Percentiles rank a stretch among this genome's conserved stretches.
Conservation (phyloP, 495 filamentous ascomycete species). For the Aspergillus egyptiacus region DNA sequence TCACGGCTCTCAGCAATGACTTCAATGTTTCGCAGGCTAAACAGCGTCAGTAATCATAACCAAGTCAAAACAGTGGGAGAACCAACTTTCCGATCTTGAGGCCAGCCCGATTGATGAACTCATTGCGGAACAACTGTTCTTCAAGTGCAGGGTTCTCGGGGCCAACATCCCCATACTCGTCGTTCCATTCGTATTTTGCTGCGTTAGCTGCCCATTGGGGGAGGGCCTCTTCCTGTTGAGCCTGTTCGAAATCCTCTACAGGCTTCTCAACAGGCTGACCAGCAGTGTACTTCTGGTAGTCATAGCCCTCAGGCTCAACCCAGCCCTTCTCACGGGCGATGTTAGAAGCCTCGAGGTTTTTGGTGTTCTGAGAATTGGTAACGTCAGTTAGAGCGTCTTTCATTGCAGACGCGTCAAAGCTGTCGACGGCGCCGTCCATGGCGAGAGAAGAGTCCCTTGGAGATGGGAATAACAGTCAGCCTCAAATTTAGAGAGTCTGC, state of each 20-base stretch:
- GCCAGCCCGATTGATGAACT: slow-evolving; percentile 39
- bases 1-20: slow-evolving; percentile 30
- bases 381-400: slow-evolving; percentile 32
- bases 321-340: slow-evolving; percentile 45
- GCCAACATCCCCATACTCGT: slow-evolving; percentile 79
- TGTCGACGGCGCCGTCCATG: slow-evolving; percentile 16
- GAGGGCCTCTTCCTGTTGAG: slow-evolving; percentile 1
- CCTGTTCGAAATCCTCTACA: slow-evolving; percentile 11
- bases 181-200: slow-evolving; percentile 73
- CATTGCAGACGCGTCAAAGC: slow-evolving; percentile 21
- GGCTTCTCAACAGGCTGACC: slow-evolving; percentile 28
- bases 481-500: neutral
- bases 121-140: slow-evolving; percentile 59
- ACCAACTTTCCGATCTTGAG: slow-evolving; percentile 37
- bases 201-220: slow-evolving; percentile 53
- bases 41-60: neutral
- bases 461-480: neutral
- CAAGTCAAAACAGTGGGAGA: neutral
- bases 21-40: slow-evolving; percentile 30
- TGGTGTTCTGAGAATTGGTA: slow-evolving; percentile 26
- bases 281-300: slow-evolving; percentile 47
- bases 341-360: slow-evolving; percentile 25
- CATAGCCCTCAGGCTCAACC: slow-evolving; percentile 45
- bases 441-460: neutral
- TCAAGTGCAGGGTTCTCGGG: slow-evolving; percentile 65